Percentiles rank a stretch among this genome's conserved stretches.
Conservation (phyloP, 129 eudicot species). For the Silybum marianum region DNA sequence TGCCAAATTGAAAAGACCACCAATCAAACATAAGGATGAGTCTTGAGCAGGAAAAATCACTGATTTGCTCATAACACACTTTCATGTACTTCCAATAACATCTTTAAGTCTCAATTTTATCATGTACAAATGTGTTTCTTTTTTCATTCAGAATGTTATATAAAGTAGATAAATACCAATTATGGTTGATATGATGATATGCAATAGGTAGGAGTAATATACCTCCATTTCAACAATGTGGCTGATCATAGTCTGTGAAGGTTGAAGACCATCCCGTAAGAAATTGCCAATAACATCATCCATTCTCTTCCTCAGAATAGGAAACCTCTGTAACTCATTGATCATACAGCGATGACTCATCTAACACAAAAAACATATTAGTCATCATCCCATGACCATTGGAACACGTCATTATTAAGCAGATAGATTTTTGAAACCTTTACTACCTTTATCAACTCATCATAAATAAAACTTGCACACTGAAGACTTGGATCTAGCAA, state of each 20-base stretch:
- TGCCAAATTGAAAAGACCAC: constrained; percentile 16
- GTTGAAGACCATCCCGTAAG: constrained; percentile 92
- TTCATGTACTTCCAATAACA: background rate
- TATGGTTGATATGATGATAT: background rate
- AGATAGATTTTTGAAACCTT: background rate
- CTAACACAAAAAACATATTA: constrained; percentile 36
- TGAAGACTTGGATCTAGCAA: constrained; percentile 98
- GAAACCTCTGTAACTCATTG: constrained; percentile 88
- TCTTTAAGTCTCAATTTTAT: background rate
- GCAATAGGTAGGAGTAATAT: constrained; percentile 16
- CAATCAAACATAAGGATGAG: background rate
- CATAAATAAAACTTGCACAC: constrained; percentile 92
- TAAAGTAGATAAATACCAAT: background rate
- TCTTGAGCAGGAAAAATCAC: background rate
- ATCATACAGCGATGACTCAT: constrained; percentile 97
- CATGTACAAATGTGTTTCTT: background rate
- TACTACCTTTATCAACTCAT: constrained; percentile 95
- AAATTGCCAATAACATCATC: constrained; percentile 88
- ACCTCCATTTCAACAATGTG: constrained; percentile 99
- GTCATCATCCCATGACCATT: constrained; percentile 21
- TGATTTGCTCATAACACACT: background rate
- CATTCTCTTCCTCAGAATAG: constrained; percentile 86
- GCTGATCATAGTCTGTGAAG: constrained; percentile 95
- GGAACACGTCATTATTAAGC: constrained; percentile 5
- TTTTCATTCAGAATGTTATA: background rate